Percentiles rank a stretch among this genome's conserved stretches.
Conservation (phyloP, 1,284 basidiomycete species). For the Exobasidium rhododendri region DNA sequence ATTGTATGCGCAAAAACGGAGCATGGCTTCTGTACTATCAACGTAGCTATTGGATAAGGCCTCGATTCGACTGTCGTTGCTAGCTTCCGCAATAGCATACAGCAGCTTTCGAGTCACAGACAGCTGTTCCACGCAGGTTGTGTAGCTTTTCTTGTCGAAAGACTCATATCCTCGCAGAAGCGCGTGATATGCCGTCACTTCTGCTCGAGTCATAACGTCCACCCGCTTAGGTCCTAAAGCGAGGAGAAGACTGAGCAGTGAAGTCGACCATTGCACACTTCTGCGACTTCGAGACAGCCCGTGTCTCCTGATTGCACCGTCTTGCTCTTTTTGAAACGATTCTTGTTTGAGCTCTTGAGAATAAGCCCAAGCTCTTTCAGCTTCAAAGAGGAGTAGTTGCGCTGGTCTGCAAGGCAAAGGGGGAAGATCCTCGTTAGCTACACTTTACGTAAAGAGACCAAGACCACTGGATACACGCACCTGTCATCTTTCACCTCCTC, state of each 20-base stretch:
- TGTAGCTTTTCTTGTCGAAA: constrained; percentile 63
- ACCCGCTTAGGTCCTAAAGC: constrained; percentile 57
- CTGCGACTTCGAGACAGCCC: constrained; percentile 78
- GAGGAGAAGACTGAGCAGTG: constrained; percentile 72
- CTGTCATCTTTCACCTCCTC: constrained; percentile 30
- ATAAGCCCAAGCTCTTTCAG: constrained; percentile 87
- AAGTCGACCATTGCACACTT: constrained; percentile 75
- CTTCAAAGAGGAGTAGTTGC: constrained; percentile 78
- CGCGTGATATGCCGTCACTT: constrained; percentile 63
- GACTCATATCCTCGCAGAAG: constrained; percentile 60
- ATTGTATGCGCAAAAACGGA: constrained; percentile 87
- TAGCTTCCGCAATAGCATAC: constrained; percentile 67
- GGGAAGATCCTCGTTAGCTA: neutral
- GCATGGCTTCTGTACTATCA: constrained; percentile 84
- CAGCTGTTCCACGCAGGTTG: constrained; percentile 73
- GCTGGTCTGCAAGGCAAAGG: constrained; percentile 55
- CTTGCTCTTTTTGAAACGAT: constrained; percentile 61
- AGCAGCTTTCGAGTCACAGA: constrained; percentile 75
- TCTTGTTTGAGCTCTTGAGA: constrained; percentile 72
- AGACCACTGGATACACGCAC: neutral
- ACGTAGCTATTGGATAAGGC: constrained; percentile 80
- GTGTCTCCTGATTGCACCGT: constrained; percentile 66
- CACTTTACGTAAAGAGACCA: neutral
- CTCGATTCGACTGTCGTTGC: constrained; percentile 79
- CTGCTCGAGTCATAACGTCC: constrained; percentile 33